phyloP scores from a whole-genome alignment of 2,329 filamentous ascomycete genomes.

The Cladophialophora chaetospira region DNA sequence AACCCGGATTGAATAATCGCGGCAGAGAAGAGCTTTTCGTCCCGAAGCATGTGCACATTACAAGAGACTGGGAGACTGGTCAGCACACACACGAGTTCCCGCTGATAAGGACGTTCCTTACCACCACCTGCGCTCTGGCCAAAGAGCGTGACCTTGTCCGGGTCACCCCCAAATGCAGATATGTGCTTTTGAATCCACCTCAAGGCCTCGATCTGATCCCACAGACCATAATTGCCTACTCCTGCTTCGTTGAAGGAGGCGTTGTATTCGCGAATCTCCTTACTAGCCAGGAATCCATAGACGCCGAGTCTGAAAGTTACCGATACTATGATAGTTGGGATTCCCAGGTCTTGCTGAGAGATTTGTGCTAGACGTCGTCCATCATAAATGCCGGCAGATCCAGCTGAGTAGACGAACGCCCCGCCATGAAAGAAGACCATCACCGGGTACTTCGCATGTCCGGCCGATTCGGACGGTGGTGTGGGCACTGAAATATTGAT shows the following conservation, averaged over 20 bases:
- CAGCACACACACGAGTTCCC: too few relatives aligned
- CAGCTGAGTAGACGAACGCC: slow-evolving; percentile 46
- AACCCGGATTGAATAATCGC: slow-evolving; percentile 8
- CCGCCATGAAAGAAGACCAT: slow-evolving; percentile 14
- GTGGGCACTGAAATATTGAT: slow-evolving; percentile 10
- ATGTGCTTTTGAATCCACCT: slow-evolving; percentile 42
- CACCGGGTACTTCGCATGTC: not conserved
- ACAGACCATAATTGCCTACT: slow-evolving; percentile 41
- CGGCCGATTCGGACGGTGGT: not conserved
- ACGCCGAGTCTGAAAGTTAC: slow-evolving; percentile 50
- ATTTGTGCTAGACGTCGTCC: slow-evolving; percentile 48
- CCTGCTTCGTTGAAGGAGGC: slow-evolving; percentile 45
- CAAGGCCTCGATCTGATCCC: slow-evolving; percentile 48
- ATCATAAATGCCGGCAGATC: slow-evolving; percentile 56
- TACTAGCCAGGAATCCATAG: slow-evolving; percentile 52
- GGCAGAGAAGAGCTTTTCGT: slow-evolving; percentile 2
- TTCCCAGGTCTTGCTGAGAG: slow-evolving; percentile 43
- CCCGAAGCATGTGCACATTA: slow-evolving; percentile 10
- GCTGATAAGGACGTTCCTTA: too few relatives aligned
- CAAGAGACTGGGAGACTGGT: too few relatives aligned
- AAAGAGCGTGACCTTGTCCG: slow-evolving; percentile 40
- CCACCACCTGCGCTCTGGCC: slow-evolving; percentile 38
- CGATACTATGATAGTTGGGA: slow-evolving; percentile 45
- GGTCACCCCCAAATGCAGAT: slow-evolving; percentile 37
- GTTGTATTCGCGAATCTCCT: slow-evolving; percentile 45